Evolutionary conservation across 495 filamentous ascomycete species (phyloP), one percentile per base, ranked within the genome.

Genomic region (Extremus antarcticus): DNA sequence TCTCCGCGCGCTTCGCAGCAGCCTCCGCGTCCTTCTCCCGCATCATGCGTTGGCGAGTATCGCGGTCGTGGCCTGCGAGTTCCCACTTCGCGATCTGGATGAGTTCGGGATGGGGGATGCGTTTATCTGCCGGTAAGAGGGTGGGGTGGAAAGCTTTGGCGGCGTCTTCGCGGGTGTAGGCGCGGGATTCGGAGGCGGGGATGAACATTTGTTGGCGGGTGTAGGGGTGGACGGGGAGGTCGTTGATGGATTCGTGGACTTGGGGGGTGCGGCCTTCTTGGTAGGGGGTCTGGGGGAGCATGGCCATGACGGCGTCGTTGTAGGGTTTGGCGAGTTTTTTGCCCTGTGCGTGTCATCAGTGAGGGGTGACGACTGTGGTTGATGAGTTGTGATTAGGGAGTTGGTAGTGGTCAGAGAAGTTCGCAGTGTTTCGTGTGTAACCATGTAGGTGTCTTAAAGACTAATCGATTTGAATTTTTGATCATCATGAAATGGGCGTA

Each of bases 371-470:
- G 13, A 35, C 11, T 13, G 11, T 11, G 15, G n/a, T 50, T 32
- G 35, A 38, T 54, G 32, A 15, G 22, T 50, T 50, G 20, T 51
- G 55, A 52, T 46, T 57, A 13, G 29, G 4, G 29, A 35, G 13
- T 35, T 35, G 25, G 22, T 45, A 22, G 48, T 1, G 39, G 41
- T 74, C 71, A 76, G 75, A 76, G 74, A 72, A 69, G 73, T 71
- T 66, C 63, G 61, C 62, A 67, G 63, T 61, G 73, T 67, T 68
- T 65, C 57, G 58, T 66, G 59, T 60, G 65, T 76, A 78, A 78
- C 76, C 76, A 78, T 68, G 64, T 74, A 58, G 73, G 62, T 80
- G 88, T 96, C 91, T 95, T 96, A 76, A 91, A 96, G 91, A 96
- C 91, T 95, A 95, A 98, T 96, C 91, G 90, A 84, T 74, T 78